A percentile compares a stretch with the other conserved stretches of the same genome.
These are phyloP conservation scores for Fusarium sp. DNA, from an alignment of 2,329 filamentous ascomycete species.

Conservation along the genomic window DNA sequence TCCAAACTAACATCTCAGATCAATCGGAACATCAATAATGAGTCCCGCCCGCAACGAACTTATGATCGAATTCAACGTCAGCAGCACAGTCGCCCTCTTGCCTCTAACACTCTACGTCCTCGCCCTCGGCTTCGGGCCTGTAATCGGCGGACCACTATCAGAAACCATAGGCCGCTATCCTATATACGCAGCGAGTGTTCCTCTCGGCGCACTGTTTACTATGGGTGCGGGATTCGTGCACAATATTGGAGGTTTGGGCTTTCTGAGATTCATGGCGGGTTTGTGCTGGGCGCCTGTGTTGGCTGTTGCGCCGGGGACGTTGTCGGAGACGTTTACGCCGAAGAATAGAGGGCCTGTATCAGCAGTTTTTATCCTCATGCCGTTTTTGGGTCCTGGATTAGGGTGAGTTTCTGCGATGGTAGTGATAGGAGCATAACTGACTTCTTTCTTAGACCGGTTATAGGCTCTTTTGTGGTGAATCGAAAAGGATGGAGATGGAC, in stretches of 20 bases:
- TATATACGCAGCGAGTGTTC: conserved; percentile 61
- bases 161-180: conserved; percentile 67
- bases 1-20: conserved; percentile 2
- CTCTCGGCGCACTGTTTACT: conserved; percentile 65
- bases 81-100: conserved; percentile 67
- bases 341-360: conserved; percentile 57
- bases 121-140: conserved; percentile 69
- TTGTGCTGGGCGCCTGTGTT: conserved; percentile 63
- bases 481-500: conserved; percentile 66
- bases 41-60: conserved; percentile 51
- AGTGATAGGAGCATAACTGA: neutral
- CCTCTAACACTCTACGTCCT: conserved; percentile 70
- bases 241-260: conserved; percentile 61
- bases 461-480: conserved; percentile 61
- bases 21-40: conserved; percentile 32
- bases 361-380: conserved; percentile 61
- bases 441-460: conserved; percentile 53
- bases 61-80: conserved; percentile 64
- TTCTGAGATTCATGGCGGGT: conserved; percentile 68
- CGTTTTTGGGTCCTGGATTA: conserved; percentile 64
- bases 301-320: conserved; percentile 61
- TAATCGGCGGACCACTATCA: conserved; percentile 68
- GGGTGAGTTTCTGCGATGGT: conserved; percentile 52
- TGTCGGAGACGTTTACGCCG: conserved; percentile 61
- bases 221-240: conserved; percentile 65